Percentiles rank a stretch among this genome's conserved stretches.
Conservation (phyloP, 2,329 filamentous ascomycete species). For the Botryotinia convoluta region DNA sequence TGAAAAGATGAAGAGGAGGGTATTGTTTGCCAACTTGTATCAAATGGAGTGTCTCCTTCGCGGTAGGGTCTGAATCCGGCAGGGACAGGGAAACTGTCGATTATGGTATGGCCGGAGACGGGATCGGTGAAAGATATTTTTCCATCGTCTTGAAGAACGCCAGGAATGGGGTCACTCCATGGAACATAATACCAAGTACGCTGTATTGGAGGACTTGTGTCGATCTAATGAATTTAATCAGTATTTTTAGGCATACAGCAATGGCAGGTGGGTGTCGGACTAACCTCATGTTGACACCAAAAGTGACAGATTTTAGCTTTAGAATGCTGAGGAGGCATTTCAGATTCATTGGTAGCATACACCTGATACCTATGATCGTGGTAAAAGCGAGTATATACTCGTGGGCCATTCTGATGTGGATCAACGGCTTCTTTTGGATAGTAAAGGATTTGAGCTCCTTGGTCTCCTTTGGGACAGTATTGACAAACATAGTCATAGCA, state of each 20-base stretch:
- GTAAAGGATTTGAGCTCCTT: background rate
- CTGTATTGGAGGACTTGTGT: background rate
- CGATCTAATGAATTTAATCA: background rate
- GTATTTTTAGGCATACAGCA: background rate
- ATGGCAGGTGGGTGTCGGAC: background rate
- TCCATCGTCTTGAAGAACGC: background rate
- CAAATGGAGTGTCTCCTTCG: background rate
- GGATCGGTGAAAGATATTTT: background rate
- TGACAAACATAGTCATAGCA: background rate
- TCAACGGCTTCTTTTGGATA: background rate
- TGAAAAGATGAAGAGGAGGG: background rate
- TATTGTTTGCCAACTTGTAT: background rate
- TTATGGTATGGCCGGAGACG: background rate
- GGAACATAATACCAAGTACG: background rate
- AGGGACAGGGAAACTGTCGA: background rate
- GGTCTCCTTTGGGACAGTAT: background rate
- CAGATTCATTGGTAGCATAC: background rate
- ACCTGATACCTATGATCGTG: background rate
- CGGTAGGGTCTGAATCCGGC: too few species aligned
- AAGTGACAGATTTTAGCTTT: conserved; percentile 1
- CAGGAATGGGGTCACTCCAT: background rate
- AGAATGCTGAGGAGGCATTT: conserved; percentile 6
- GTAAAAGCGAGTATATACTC: background rate
- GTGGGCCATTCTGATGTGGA: background rate
- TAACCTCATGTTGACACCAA: conserved; percentile 7